These are phyloP conservation scores for Boeremia exigua DNA, from an alignment of 2,329 filamentous ascomycete species.

Conservation along the genomic window DNA sequence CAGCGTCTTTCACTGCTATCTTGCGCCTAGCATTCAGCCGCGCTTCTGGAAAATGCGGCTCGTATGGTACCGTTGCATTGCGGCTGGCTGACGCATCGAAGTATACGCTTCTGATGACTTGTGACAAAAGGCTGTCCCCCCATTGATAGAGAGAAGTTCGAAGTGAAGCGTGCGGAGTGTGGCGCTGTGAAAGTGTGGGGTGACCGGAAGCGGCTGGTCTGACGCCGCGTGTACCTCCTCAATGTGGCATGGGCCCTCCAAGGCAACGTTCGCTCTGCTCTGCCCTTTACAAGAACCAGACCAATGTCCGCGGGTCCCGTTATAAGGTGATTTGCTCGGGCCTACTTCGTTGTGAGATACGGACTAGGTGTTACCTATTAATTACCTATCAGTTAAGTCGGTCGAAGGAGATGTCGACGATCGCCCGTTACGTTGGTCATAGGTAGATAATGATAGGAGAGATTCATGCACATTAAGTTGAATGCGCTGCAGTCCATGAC, in stretches of 20 bases:
- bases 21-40: constrained; percentile 13
- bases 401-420: constrained; percentile 4
- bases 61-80: constrained; percentile 14
- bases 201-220: constrained; percentile 28
- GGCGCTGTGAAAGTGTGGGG: constrained; percentile 37
- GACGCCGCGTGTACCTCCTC: constrained; percentile 41
- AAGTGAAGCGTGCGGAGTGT: constrained; percentile 15
- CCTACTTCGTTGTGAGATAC: constrained; percentile 3
- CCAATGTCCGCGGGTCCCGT: constrained; percentile 5
- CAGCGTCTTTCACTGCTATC: constrained; percentile 30
- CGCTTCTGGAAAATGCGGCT: constrained; percentile 18
- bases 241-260: constrained; percentile 6
- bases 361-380: constrained; percentile 5
- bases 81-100: constrained; percentile 5
- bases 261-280: constrained; percentile 12
- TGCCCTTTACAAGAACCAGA: constrained; percentile 6
- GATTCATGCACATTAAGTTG: constrained; percentile 10
- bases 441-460: constrained; percentile 31
- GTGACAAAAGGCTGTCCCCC: background rate
- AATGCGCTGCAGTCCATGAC: constrained; percentile 26
- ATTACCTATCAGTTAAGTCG: constrained; percentile 13
- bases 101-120: background rate
- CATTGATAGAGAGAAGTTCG: background rate
- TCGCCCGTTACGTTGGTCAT: constrained; percentile 25
- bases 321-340: constrained; percentile 10